phyloP scores from a whole-genome alignment of 495 filamentous ascomycete species.

The Lasiosphaeriaceae sp. region DNA sequence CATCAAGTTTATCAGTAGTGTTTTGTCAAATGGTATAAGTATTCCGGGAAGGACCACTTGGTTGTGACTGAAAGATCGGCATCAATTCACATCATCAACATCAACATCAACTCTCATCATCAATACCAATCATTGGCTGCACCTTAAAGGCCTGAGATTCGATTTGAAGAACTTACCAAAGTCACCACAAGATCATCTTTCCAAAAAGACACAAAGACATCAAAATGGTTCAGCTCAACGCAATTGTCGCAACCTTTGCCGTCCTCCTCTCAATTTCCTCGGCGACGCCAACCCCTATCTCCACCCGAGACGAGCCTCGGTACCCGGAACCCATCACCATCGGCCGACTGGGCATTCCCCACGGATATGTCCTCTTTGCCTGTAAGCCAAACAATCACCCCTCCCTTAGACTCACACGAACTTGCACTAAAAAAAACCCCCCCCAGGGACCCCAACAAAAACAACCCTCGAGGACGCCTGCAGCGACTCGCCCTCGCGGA shows the following conservation, averaged over 20 bases:
- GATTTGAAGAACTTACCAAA: no score
- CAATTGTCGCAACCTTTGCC: neutral
- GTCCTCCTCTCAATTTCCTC: neutral
- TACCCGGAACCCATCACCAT: slow-evolving; percentile 9
- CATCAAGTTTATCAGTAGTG: no score
- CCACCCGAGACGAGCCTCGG: neutral
- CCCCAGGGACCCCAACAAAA: slow-evolving; percentile 1
- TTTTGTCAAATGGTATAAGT: no score
- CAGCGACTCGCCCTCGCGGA: neutral
- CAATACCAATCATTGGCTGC: no score
- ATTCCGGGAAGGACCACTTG: no score
- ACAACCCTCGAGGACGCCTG: slow-evolving; percentile 1
- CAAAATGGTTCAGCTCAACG: neutral
- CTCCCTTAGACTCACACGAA: neutral
- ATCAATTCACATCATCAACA: no score
- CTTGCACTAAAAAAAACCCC: neutral
- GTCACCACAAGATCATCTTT: no score
- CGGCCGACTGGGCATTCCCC: neutral
- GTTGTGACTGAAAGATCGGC: no score
- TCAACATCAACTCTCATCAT: no score
- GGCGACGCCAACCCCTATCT: neutral
- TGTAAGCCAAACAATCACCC: neutral
- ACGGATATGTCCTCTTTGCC: neutral
- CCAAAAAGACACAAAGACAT: no score
- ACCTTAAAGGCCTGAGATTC: no score